These are phyloP conservation scores for Aspergillus sergii DNA, from an alignment of 2,329 filamentous ascomycete genomes.

Conservation along the genomic window DNA sequence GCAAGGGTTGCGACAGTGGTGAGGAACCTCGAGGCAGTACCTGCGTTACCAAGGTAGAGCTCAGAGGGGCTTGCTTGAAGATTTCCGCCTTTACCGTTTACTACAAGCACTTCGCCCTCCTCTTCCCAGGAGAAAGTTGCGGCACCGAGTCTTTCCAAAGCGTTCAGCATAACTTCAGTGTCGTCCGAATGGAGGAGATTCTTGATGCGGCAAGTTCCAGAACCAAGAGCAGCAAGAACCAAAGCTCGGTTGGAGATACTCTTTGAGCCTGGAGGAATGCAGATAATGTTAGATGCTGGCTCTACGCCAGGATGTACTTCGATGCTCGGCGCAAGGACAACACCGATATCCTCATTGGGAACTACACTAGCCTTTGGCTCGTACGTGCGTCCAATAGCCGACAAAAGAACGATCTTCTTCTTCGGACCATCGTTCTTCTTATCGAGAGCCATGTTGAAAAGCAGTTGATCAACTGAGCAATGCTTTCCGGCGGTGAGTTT, in stretches of 20 bases:
- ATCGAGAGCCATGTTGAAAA: slow-evolving; percentile 95
- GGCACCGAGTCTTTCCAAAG: slow-evolving; percentile 80
- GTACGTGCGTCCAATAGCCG: slow-evolving; percentile 83
- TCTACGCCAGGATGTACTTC: slow-evolving; percentile 74
- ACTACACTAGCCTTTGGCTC: slow-evolving; percentile 89
- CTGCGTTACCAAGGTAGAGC: slow-evolving; percentile 93
- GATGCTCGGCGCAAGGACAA: slow-evolving; percentile 79
- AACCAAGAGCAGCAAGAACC: slow-evolving; percentile 87
- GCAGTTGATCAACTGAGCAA: slow-evolving; percentile 81
- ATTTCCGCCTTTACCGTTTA: slow-evolving; percentile 86
- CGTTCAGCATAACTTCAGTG: slow-evolving; percentile 94
- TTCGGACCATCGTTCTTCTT: slow-evolving; percentile 97
- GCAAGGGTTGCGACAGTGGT: slow-evolving; percentile 90
- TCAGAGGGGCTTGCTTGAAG: slow-evolving; percentile 74
- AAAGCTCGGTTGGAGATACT: slow-evolving; percentile 96
- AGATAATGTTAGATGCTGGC: slow-evolving; percentile 66
- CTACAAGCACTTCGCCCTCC: slow-evolving; percentile 84
- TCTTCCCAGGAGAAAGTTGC: slow-evolving; percentile 94
- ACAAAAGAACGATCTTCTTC: slow-evolving; percentile 94
- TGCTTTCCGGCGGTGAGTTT: slow-evolving; percentile 82
- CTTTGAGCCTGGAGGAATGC: slow-evolving; percentile 92
- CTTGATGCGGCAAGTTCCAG: slow-evolving; percentile 81
- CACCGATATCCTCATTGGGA: slow-evolving; percentile 78
- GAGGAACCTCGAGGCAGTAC: slow-evolving; percentile 91
- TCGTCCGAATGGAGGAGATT: slow-evolving; percentile 96